Base-by-base conservation (phyloP, 139 green algal genomes). In the Chlamydomonas incerta region DNA sequence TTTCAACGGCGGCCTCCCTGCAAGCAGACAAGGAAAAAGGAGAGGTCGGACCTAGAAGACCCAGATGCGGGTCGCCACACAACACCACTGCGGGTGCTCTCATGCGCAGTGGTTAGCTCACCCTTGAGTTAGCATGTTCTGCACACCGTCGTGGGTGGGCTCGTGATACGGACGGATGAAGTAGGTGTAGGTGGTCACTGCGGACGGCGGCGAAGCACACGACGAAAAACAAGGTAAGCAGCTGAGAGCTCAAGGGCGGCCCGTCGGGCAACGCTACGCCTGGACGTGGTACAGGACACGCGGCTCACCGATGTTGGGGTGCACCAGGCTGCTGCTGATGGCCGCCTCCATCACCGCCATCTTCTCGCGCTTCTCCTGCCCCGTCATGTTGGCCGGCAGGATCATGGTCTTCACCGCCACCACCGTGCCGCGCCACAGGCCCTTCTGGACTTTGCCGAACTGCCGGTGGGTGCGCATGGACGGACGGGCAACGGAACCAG, bases 171-270 rank as follows among this genome's bases (percentile, higher is more conserved):
- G 89, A 37, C 81, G 71, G 72, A 92, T 90, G 71, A 86, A 80
- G 86, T 92, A 92, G 31, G 87, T 91, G 83, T 90, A 93, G 37
- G 82, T 88, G 67, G 88, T 88, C 24, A 84, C 80, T 65, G 69
- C 34, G 29, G 29, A 21, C 13, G 57, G 35, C 14, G 46, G 62
- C n/a, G n/a, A n/a, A n/a, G n/a, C n/a, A n/a, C n/a, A n/a, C n/a
- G n/a, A n/a, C n/a, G n/a, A n/a, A n/a, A n/a, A n/a, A n/a, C n/a
- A 26, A 9, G 35, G 35, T 15, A 35, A 23, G 21, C 15, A 66
- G 58, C 23, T 29, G 15, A 29, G 58, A 17, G 13, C 5, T 28
- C 21, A 31, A 11, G 58, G 13, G 15, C 18, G 58, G 23, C 21
- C 21, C 50, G 50, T 10, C 50, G 14, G 50, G 50, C n/a, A n/a